phyloP scores from a whole-genome alignment of 2,329 filamentous ascomycete genomes.

The Aureobasidium pullulans region DNA sequence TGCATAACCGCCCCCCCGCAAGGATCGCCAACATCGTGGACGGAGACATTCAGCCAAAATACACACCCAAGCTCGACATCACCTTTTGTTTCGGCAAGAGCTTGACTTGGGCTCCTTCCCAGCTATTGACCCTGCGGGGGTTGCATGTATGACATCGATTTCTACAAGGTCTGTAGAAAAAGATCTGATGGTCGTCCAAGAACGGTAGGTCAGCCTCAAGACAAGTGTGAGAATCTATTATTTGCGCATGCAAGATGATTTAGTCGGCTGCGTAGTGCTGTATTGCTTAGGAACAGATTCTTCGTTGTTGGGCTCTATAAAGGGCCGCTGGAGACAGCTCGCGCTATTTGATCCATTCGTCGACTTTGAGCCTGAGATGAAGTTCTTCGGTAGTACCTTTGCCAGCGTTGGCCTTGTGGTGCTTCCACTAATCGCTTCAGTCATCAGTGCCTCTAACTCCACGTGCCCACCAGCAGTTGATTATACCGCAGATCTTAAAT shows the following conservation, averaged over 20 bases:
- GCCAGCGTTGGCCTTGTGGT: neutral
- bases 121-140: neutral
- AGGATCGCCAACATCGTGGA: neutral
- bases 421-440: neutral
- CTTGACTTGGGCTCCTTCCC: neutral
- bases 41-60: constrained; percentile 2
- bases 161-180: neutral
- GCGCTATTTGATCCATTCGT: no score
- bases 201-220: neutral
- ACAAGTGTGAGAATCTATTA: neutral
- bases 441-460: neutral
- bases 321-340: neutral
- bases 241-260: neutral
- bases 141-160: neutral
- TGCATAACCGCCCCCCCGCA: neutral
- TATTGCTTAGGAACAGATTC: neutral
- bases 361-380: neutral
- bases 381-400: neutral
- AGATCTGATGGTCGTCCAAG: neutral
- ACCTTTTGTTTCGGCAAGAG: neutral
- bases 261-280: neutral
- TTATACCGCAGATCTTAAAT: neutral
- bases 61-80: neutral
- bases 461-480: neutral
- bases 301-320: neutral